Evolutionary conservation across 139 green algal genomes (phyloP).

Genomic region (Chlamydomonas schloesseri): DNA sequence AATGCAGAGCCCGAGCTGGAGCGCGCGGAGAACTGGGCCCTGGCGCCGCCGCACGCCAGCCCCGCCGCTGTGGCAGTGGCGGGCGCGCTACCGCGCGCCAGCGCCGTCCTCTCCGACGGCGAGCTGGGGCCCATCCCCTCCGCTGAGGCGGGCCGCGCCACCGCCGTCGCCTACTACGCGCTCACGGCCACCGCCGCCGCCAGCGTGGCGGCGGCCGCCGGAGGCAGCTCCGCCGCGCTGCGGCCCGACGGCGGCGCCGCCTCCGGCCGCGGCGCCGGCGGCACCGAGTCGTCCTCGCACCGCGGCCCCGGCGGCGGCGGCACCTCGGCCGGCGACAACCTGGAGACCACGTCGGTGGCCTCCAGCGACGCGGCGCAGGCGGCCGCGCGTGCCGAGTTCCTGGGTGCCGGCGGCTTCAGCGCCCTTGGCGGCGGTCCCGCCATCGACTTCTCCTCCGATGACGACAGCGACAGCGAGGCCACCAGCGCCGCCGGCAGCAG

Average conservation of each 20-base stretch:
- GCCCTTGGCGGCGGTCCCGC: neutral
- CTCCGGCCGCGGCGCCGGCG: neutral
- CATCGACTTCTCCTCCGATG: slow-evolving; percentile 6
- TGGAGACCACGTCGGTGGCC: slow-evolving; percentile 15
- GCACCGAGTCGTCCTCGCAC: neutral
- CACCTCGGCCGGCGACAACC: neutral
- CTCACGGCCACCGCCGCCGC: slow-evolving; percentile 14
- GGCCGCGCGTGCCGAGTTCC: slow-evolving; percentile 23
- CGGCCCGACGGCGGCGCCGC: neutral
- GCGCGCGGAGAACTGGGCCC: neutral
- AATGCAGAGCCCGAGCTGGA: slow-evolving; percentile 16
- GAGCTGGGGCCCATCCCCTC: slow-evolving; percentile 29
- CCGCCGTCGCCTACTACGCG: slow-evolving; percentile 16
- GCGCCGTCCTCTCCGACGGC: neutral
- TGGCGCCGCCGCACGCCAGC: neutral
- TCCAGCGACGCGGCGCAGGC: slow-evolving; percentile 31
- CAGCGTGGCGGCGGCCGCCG: neutral
- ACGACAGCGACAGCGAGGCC: neutral
- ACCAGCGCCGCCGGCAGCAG: neutral
- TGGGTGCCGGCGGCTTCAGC: neutral
- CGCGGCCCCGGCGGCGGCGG: neutral
- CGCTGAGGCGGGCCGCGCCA: too few species aligned
- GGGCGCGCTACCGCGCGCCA: neutral
- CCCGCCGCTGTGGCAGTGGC: slow-evolving; percentile 5
- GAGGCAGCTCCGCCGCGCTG: neutral